A percentile compares a stretch with the other conserved stretches of the same genome.
Evolutionary conservation across 495 filamentous ascomycete genomes (phyloP).

Genomic region (Bombardia bombarda): DNA sequence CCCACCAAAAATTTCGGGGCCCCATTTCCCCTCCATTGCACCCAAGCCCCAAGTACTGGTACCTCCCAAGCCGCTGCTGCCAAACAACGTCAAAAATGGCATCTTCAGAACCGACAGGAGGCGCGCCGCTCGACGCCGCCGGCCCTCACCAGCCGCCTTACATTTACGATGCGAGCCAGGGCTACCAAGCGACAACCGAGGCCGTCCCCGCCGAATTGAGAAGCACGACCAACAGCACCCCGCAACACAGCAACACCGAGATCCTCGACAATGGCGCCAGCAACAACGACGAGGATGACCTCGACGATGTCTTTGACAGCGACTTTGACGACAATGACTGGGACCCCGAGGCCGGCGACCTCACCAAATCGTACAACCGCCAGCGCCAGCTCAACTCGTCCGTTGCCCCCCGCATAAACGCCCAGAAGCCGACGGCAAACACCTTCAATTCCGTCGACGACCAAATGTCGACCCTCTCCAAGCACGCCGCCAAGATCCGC

Average conservation of each 20-base stretch:
- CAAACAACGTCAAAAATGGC: neutral
- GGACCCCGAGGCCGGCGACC: conserved; percentile 58
- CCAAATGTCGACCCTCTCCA: conserved; percentile 72
- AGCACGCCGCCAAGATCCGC: conserved; percentile 82
- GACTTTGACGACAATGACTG: conserved; percentile 49
- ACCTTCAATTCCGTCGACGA: conserved; percentile 73
- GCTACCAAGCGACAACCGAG: conserved; percentile 20
- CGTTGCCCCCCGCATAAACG: conserved; percentile 60
- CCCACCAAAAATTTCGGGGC: conserved; percentile 15
- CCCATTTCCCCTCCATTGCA: neutral
- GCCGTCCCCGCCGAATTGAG: conserved; percentile 16
- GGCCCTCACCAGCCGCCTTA: conserved; percentile 27
- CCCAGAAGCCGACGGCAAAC: conserved; percentile 78
- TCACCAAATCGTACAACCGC: conserved; percentile 88
- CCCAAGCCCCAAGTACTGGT: neutral
- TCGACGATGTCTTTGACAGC: conserved; percentile 33
- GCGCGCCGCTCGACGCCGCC: conserved; percentile 1
- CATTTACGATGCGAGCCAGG: conserved; percentile 18
- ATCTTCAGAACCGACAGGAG: conserved; percentile 6
- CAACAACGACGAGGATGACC: conserved; percentile 27
- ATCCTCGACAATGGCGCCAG: conserved; percentile 6
- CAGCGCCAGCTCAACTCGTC: conserved; percentile 52
- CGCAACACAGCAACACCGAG: conserved; percentile 7
- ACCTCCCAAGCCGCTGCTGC: neutral
- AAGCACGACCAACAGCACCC: conserved; percentile 4